phyloP scores from a whole-genome alignment of 495 filamentous ascomycete species.

The Penicillium paxilli region DNA sequence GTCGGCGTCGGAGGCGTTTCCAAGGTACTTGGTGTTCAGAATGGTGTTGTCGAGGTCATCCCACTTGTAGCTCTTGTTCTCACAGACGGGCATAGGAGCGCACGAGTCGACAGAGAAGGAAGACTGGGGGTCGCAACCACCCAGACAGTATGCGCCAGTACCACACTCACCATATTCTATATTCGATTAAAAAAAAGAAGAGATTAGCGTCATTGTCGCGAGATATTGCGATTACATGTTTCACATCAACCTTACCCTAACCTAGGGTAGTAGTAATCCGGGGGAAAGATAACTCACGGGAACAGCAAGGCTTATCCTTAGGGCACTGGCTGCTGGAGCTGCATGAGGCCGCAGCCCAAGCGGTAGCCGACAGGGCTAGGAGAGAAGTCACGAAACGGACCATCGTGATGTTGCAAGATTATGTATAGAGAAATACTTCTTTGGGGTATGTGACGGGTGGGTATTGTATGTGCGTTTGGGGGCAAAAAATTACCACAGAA shows the following conservation, averaged over 20 bases:
- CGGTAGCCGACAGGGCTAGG: slow-evolving; percentile 37
- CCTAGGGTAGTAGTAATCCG: too few relatives aligned
- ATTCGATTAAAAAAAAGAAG: neutral
- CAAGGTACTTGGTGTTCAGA: slow-evolving; percentile 78
- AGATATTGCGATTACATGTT: neutral
- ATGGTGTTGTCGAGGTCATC: slow-evolving; percentile 65
- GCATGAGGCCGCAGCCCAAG: slow-evolving; percentile 47
- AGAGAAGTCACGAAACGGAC: slow-evolving; percentile 34
- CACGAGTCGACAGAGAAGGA: slow-evolving; percentile 84
- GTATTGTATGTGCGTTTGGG: slow-evolving; percentile 12
- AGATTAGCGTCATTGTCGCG: too few relatives aligned
- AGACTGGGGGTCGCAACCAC: slow-evolving; percentile 85
- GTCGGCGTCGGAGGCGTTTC: slow-evolving; percentile 72
- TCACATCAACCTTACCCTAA: too few relatives aligned
- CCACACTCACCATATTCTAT: slow-evolving; percentile 92
- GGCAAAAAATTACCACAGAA: slow-evolving; percentile 10
- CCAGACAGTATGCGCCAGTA: slow-evolving; percentile 92
- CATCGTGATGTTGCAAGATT: slow-evolving; percentile 30
- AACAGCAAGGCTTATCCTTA: slow-evolving; percentile 79
- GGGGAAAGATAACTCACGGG: slow-evolving; percentile 68
- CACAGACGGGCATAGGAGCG: slow-evolving; percentile 79
- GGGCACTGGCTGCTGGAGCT: slow-evolving; percentile 68
- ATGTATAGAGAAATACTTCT: too few relatives aligned
- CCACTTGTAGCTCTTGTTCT: slow-evolving; percentile 66
- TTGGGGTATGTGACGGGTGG: slow-evolving; percentile 5